phyloP scores from a whole-genome alignment of 2,329 filamentous ascomycete species.

The Penicillium sp. region DNA sequence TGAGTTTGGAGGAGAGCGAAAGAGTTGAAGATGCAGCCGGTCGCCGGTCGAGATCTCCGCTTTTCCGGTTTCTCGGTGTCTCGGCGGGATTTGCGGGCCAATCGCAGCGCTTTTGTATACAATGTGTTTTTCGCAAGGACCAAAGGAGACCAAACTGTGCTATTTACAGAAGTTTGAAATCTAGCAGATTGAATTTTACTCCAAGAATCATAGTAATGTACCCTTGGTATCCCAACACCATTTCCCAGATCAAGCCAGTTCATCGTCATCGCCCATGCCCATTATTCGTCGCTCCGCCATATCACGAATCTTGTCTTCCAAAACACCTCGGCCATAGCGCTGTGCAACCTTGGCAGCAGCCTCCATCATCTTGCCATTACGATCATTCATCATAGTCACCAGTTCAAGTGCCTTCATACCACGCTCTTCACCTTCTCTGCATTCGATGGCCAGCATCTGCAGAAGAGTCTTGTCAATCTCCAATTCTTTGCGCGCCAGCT shows the following conservation, averaged over 20 bases:
- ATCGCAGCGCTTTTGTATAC: slow-evolving; percentile 23
- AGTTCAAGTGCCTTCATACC: slow-evolving; percentile 95
- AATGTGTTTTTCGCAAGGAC: slow-evolving; percentile 6
- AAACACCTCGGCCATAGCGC: slow-evolving; percentile 75
- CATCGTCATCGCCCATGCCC: slow-evolving; percentile 61
- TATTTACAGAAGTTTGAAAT: background rate
- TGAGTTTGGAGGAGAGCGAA: background rate
- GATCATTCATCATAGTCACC: slow-evolving; percentile 81
- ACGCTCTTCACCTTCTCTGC: slow-evolving; percentile 85
- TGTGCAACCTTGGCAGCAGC: slow-evolving; percentile 87
- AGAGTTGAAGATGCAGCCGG: slow-evolving; percentile 7
- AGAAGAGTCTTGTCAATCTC: slow-evolving; percentile 89
- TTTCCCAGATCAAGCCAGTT: slow-evolving; percentile 36
- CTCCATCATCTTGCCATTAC: slow-evolving; percentile 85
- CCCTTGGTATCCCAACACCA: slow-evolving; percentile 7
- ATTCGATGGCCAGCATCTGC: slow-evolving; percentile 86
- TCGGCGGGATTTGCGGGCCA: slow-evolving; percentile 18
- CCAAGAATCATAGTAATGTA: background rate
- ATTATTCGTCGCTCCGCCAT: slow-evolving; percentile 71
- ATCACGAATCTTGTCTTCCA: slow-evolving; percentile 90
- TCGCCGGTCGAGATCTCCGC: slow-evolving; percentile 12
- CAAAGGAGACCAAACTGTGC: background rate
- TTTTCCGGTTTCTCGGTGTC: slow-evolving; percentile 11
- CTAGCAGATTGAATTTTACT: background rate
- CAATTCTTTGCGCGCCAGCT: slow-evolving; percentile 72